Evolutionary conservation across 352 stramenopile species (phyloP), one percentile per base, ranked within the genome.

Genomic region (Pythium utonaiense): DNA sequence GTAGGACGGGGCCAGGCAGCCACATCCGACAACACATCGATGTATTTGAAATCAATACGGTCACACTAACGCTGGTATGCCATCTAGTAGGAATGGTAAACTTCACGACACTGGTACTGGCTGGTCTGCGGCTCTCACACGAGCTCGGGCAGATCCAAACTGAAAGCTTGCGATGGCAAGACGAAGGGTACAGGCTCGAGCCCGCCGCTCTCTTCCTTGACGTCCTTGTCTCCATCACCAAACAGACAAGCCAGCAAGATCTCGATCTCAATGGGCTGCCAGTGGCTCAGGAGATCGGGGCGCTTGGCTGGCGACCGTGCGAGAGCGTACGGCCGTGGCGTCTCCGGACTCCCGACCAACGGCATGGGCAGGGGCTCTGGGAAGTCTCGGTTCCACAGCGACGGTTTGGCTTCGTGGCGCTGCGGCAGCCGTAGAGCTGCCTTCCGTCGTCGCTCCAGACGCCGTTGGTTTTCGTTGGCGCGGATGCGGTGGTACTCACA

Each of bases 401-500:
- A 53, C 5, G 45, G 64, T 38, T 59, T 64, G 34, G 58, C 41
- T 3, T 34, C 30, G 36, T 62, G 51, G 7, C 41, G 57, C 13
- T 58, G 13, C 8, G 56, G 56, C 19, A 62, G 51, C 17, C 57
- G 57, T 17, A 60, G 42, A 5, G 64, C 57, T 0, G 57, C 64
- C 61, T 90, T 90, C 53, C 81, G 78, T 62, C 83, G 83, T 51
- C 86, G 82, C 67, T 95, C 80, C 9, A 91, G 74, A 21, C 84
- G 83, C 9, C 83, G 81, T 64, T 95, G 85, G 64, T 89, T 91
- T 55, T 80, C 80, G 64, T 95, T 95, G 51, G 85, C 85, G 34
- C 86, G 86, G 60, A 87, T 78, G 3, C 85, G 81, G 66, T 95
- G 85, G 69, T 89, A 81, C 62, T 95, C 83, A 66, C 85, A 95